phyloP scores from a whole-genome alignment of 805 yeast genomes.

The Starmerella apis region DNA sequence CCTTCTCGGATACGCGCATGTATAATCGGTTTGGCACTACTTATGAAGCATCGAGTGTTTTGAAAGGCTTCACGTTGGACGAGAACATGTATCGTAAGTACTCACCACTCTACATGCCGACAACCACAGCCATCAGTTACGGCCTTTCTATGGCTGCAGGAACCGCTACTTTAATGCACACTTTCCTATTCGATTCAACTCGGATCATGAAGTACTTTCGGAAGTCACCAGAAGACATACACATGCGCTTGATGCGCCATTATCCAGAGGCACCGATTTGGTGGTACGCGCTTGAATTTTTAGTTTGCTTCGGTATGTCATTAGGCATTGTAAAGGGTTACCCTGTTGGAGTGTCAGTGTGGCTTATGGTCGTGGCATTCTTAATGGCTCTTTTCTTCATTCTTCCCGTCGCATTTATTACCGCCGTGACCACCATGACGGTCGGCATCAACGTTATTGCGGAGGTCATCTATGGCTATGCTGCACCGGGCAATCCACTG shows the following conservation, averaged over 20 bases:
- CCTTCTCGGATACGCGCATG: constrained; percentile 39
- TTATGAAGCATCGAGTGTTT: constrained; percentile 44
- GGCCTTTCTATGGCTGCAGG: constrained; percentile 57
- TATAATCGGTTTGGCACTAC: constrained; percentile 43
- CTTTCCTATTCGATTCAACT: constrained; percentile 46
- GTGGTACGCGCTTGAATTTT: constrained; percentile 45
- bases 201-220: constrained; percentile 44
- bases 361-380: constrained; percentile 38
- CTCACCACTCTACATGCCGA: constrained; percentile 54
- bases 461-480: constrained; percentile 55
- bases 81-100: constrained; percentile 42
- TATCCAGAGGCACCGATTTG: constrained; percentile 56
- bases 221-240: constrained; percentile 42
- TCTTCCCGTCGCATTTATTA: constrained; percentile 52
- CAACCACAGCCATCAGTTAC: constrained; percentile 50
- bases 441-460: constrained; percentile 54
- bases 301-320: constrained; percentile 21
- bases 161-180: constrained; percentile 49
- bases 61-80: constrained; percentile 40
- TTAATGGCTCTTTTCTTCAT: constrained; percentile 46
- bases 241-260: constrained; percentile 44
- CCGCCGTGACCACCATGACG: constrained; percentile 50
- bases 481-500: constrained; percentile 50
- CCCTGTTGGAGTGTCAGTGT: constrained; percentile 36
- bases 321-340: constrained; percentile 26